Evolutionary conservation across 2,329 filamentous ascomycete species (phyloP).

Genomic region (Cladophialophora carrionii): DNA sequence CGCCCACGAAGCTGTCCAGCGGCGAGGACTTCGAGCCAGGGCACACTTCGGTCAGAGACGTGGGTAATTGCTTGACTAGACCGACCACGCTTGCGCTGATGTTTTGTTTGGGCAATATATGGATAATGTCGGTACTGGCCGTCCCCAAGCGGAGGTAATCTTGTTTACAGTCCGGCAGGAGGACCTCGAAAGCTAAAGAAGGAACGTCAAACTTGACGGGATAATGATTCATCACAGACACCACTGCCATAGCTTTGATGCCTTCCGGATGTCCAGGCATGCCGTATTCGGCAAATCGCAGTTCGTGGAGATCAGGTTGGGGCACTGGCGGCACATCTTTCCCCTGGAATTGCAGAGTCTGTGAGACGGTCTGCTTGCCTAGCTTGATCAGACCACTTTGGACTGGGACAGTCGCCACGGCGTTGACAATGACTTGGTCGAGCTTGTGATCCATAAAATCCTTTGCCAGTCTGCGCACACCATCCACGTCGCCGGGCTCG

Average conservation of each 20-base stretch:
- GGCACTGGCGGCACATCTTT: slow-evolving; percentile 75
- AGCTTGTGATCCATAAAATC: slow-evolving; percentile 85
- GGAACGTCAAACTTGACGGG: slow-evolving; percentile 78
- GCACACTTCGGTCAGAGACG: slow-evolving; percentile 71
- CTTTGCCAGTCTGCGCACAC: slow-evolving; percentile 77
- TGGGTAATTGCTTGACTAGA: slow-evolving; percentile 72
- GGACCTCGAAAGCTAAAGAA: slow-evolving; percentile 77
- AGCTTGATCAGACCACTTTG: slow-evolving; percentile 79
- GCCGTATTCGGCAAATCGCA: slow-evolving; percentile 75
- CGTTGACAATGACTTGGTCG: slow-evolving; percentile 70
- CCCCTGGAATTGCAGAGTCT: slow-evolving; percentile 56
- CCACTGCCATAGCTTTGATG: slow-evolving; percentile 77
- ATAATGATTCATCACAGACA: slow-evolving; percentile 74
- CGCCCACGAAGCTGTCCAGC: slow-evolving; percentile 76
- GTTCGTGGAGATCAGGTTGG: slow-evolving; percentile 76
- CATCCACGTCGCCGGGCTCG: slow-evolving; percentile 73
- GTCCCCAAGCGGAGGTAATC: slow-evolving; percentile 76
- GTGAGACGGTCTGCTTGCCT: slow-evolving; percentile 73
- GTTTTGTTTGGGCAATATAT: slow-evolving; percentile 68
- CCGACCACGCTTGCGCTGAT: slow-evolving; percentile 72
- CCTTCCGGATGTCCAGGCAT: slow-evolving; percentile 60
- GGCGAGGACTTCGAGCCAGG: slow-evolving; percentile 79
- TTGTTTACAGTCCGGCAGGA: slow-evolving; percentile 78
- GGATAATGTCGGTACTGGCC: slow-evolving; percentile 68
- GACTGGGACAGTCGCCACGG: slow-evolving; percentile 71